Evolutionary conservation across 768 basidiomycete genomes (phyloP).

Genomic region (Calvatia gigantea): DNA sequence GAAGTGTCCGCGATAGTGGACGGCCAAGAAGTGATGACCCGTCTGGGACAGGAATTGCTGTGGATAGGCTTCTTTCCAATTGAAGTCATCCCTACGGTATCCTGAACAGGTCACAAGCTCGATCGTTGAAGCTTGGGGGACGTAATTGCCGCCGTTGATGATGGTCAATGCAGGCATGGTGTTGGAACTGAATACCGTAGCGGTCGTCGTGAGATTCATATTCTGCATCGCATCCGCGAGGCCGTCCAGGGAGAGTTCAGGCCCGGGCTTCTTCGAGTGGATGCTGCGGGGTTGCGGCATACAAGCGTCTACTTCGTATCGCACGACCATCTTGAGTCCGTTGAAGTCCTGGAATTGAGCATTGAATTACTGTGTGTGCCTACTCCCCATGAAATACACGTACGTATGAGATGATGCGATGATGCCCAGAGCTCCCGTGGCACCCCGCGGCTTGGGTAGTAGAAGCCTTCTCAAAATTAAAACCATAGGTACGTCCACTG

Average conservation of each 20-base stretch:
- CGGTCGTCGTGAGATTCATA: conserved; percentile 24
- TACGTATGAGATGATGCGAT: conserved; percentile 63
- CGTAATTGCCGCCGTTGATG: conserved; percentile 29
- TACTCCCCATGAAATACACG: conserved; percentile 19
- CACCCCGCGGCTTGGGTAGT: conserved; percentile 48
- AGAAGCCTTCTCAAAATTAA: conserved; percentile 57
- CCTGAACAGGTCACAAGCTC: conserved; percentile 45
- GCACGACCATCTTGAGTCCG: conserved; percentile 32
- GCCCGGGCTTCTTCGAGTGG: conserved; percentile 22
- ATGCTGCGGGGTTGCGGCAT: conserved; percentile 20
- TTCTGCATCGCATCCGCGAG: conserved; percentile 29
- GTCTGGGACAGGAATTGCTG: conserved; percentile 73
- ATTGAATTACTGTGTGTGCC: background rate
- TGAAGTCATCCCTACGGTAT: conserved; percentile 24
- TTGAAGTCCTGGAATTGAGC: conserved; percentile 44
- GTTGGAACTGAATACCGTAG: conserved; percentile 15
- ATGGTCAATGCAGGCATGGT: conserved; percentile 19
- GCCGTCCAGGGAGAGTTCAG: conserved; percentile 30
- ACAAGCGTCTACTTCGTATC: conserved; percentile 28
- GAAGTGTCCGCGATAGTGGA: conserved; percentile 56
- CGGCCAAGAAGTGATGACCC: conserved; percentile 52
- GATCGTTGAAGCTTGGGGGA: conserved; percentile 40
- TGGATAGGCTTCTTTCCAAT: conserved; percentile 62
- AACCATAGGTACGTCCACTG: conserved; percentile 46
- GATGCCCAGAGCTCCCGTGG: conserved; percentile 50